Conservation (phyloP, 768 basidiomycete genomes). For the Clavulina sp. region DNA sequence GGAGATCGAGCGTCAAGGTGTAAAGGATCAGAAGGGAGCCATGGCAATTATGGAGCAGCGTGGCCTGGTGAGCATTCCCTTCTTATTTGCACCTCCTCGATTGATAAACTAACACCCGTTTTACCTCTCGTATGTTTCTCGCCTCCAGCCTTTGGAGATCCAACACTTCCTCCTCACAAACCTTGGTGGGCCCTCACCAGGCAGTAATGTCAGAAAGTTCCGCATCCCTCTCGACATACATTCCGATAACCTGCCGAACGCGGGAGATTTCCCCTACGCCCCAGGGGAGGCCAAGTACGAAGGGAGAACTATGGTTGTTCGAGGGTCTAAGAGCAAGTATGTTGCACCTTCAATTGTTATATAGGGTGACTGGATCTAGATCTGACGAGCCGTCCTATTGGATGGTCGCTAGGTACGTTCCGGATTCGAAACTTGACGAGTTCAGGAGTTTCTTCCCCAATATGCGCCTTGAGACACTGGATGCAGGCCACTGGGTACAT, state of each 20-base stretch:
- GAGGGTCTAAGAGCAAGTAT: constrained; percentile 60
- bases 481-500: constrained; percentile 85
- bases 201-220: constrained; percentile 52
- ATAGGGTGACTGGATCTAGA: background rate
- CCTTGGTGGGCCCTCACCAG: constrained; percentile 25
- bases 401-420: constrained; percentile 44
- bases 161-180: constrained; percentile 83
- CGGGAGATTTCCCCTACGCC: constrained; percentile 65
- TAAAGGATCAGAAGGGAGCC: constrained; percentile 58
- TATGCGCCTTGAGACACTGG: constrained; percentile 41
- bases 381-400: background rate
- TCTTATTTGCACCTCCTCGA: background rate
- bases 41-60: constrained; percentile 30
- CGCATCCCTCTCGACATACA: constrained; percentile 57
- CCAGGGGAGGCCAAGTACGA: constrained; percentile 35
- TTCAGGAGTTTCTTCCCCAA: constrained; percentile 58
- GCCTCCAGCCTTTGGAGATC: constrained; percentile 44
- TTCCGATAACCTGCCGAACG: constrained; percentile 35
- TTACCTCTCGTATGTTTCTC: background rate
- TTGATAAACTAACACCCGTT: background rate
- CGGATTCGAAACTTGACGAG: constrained; percentile 43
- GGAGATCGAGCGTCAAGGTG: constrained; percentile 39
- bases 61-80: background rate
- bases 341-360: constrained; percentile 14
- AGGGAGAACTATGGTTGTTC: constrained; percentile 54